phyloP scores from a whole-genome alignment of 306 rosid genomes.

The Ceratonia siliqua region DNA sequence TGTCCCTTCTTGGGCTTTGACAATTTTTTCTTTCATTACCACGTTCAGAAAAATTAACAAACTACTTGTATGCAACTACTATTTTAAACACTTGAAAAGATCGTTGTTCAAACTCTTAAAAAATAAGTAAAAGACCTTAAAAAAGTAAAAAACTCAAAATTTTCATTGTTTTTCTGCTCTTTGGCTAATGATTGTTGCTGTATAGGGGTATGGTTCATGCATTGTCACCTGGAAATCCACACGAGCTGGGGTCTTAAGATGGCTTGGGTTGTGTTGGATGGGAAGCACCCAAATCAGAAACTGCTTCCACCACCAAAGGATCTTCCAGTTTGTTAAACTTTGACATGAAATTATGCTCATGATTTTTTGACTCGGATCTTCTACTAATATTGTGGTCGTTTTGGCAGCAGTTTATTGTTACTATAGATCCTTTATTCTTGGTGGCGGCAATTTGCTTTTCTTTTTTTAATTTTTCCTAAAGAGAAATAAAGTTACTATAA shows the following conservation, averaged over 20 bases:
- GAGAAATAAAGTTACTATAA: not conserved
- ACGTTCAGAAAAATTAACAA: not conserved
- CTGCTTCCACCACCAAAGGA: constrained; percentile 50
- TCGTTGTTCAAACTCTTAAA: not conserved
- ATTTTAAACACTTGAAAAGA: not conserved
- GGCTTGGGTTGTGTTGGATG: constrained; percentile 61
- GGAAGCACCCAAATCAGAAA: constrained; percentile 48
- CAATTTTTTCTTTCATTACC: too few species aligned
- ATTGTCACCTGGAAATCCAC: constrained; percentile 54
- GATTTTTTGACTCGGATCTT: not conserved
- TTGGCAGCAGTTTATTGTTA: not conserved
- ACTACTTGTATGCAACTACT: not conserved
- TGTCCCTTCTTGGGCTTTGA: not conserved
- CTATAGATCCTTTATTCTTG: not conserved
- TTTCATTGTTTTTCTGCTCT: too few species aligned
- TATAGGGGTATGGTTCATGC: constrained; percentile 65
- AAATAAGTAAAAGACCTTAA: not conserved
- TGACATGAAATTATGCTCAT: not conserved
- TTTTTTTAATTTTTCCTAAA: too few species aligned
- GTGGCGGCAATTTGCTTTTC: not conserved
- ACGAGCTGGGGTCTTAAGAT: constrained; percentile 58
- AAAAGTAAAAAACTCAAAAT: not conserved
- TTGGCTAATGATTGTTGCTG: too few species aligned
- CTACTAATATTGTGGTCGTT: too few species aligned
- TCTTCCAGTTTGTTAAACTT: constrained; percentile 49